Conservation (phyloP, 306 rosid species). For the Calophaca sinica region DNA sequence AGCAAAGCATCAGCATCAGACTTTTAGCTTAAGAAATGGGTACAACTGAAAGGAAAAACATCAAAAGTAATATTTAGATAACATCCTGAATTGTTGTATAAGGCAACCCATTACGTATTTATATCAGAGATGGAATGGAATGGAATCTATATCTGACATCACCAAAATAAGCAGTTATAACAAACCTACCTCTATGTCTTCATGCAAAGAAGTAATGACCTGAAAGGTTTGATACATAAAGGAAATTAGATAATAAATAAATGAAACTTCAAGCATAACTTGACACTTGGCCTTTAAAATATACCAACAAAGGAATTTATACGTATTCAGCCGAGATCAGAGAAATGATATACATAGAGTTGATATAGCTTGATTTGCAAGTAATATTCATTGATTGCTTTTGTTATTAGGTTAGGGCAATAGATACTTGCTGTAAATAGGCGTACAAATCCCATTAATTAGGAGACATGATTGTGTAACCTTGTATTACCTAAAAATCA, state of each 20-base stretch:
- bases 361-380: constrained; percentile 7
- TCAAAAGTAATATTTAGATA: constrained; percentile 7
- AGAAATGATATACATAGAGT: constrained; percentile 3
- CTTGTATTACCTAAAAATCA: constrained; percentile 5
- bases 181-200: constrained; percentile 69
- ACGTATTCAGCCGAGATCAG: constrained; percentile 19
- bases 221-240: constrained; percentile 52
- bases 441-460: not conserved
- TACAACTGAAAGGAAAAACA: constrained; percentile 19
- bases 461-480: constrained; percentile 2
- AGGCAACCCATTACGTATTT: constrained; percentile 26
- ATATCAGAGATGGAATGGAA: constrained; percentile 21
- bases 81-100: constrained; percentile 7
- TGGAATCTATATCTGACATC: constrained; percentile 15
- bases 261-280: constrained; percentile 22
- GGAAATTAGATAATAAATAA: constrained; percentile 33
- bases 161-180: constrained; percentile 19
- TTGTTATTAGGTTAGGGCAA: not conserved
- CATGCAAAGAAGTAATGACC: constrained; percentile 82
- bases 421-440: constrained; percentile 8
- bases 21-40: constrained; percentile 27
- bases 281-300: not conserved
- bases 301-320: constrained; percentile 18
- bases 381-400: not conserved
- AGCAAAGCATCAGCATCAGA: constrained; percentile 7